Percentiles rank a stretch among this genome's conserved stretches.
Evolutionary conservation across 2,329 filamentous ascomycete species (phyloP).

Genomic region (Aspergillus jensenii): DNA sequence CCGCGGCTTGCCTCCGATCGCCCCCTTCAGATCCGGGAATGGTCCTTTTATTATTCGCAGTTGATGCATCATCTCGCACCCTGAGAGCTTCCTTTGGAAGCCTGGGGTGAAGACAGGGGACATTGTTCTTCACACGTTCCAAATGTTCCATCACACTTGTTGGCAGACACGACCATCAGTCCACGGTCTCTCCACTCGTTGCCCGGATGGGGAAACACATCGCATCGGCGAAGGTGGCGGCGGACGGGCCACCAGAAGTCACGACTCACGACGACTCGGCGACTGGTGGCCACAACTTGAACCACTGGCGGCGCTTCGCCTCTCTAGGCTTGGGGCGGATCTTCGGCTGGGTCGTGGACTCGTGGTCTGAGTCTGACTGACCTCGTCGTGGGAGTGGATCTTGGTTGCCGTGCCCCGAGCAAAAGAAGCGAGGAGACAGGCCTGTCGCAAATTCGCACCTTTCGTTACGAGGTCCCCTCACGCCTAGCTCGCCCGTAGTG

Average conservation of each 20-base stretch:
- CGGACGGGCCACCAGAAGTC: conserved; percentile 14
- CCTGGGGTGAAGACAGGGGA: neutral
- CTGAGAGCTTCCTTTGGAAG: neutral
- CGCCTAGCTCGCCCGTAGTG: neutral
- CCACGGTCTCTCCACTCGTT: conserved; percentile 15
- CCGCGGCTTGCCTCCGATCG: conserved; percentile 5
- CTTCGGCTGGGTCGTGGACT: neutral
- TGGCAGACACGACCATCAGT: neutral
- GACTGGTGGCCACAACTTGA: neutral
- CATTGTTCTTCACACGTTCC: conserved; percentile 12
- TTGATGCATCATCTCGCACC: neutral
- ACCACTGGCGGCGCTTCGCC: conserved; percentile 19
- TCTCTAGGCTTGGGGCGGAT: conserved; percentile 6
- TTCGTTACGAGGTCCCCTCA: neutral
- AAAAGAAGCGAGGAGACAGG: conserved; percentile 1
- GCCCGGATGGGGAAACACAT: conserved; percentile 19
- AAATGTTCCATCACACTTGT: neutral
- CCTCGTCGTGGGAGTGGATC: conserved; percentile 17
- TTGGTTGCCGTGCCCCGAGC: conserved; percentile 15
- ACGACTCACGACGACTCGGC: neutral
- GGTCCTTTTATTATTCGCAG: conserved; percentile 2
- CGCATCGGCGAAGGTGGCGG: conserved; percentile 9
- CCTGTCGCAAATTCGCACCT: neutral
- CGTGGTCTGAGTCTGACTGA: conserved; percentile 6
- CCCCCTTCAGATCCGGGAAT: neutral